These are phyloP conservation scores for Talinum fruticosum DNA, from an alignment of 148 eudicot genomes.

Conservation along the genomic window DNA sequence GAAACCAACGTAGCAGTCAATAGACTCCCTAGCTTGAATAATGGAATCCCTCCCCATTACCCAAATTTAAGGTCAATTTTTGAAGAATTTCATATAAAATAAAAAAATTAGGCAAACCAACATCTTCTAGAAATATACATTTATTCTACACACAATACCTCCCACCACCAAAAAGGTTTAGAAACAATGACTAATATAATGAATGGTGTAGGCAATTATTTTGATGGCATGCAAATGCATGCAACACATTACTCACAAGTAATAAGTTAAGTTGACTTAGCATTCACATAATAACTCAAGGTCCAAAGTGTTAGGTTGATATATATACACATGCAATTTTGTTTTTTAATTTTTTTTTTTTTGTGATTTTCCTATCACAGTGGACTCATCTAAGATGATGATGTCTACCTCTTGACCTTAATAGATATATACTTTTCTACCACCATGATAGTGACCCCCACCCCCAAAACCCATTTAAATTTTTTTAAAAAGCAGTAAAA, in stretches of 20 bases:
- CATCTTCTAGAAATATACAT: slow-evolving; percentile 4
- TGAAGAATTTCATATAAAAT: not conserved
- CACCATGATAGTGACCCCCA: not conserved
- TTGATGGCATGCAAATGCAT: not conserved
- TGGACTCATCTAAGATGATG: not conserved
- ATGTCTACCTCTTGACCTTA: not conserved
- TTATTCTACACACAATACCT: not conserved
- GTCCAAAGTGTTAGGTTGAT: slow-evolving; percentile 4
- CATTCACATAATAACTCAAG: not conserved
- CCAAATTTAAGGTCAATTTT: not conserved
- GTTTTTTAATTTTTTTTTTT: too few species aligned
- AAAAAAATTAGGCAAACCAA: not conserved
- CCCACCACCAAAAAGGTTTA: not conserved
- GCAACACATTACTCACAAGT: not conserved
- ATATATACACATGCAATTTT: not conserved
- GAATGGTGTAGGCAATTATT: not conserved
- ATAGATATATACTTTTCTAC: not conserved
- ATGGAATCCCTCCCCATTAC: not conserved
- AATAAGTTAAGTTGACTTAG: not conserved
- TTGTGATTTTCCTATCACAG: not conserved
- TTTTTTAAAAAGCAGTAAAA: not conserved
- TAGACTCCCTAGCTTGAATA: too few species aligned
- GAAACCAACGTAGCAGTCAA: too few species aligned
- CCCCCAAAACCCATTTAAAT: not conserved
- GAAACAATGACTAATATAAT: too few species aligned